Base-by-base conservation (phyloP, 2,329 filamentous ascomycete genomes). In the Colletotrichum filicis region DNA sequence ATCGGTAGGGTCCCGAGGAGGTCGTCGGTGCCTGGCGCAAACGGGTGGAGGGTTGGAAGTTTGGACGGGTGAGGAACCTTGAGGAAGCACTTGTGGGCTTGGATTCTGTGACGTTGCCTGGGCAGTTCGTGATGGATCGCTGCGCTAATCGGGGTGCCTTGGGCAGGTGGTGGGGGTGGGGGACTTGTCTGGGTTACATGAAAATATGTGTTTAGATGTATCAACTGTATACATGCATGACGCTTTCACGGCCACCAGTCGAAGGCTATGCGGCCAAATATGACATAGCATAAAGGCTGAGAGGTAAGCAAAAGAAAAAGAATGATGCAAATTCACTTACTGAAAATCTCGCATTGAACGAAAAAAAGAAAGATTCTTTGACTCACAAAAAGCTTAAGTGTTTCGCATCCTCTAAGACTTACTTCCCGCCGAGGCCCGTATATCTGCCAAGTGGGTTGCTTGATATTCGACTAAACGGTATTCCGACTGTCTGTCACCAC, bases 31-130 rank as follows among this genome's bases (percentile, higher is more conserved):
- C 57, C 60, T 73, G 66, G 60, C 59, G 52, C 42, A 52, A 35
- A n/a, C 53, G 53, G 55, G 30, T 52, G 66, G 42, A 11, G 24
- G 59, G 22, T 60, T 65, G 30, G n/a, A 32, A 56, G 63, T 37
- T 60, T 22, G 61, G 57, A 32, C 30, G 56, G 61, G 42, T 1
- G 19, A 19, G 26, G 52, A 28, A 49, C 49, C 60, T 73, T 68
- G 70, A 35, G 32, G 42, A 71, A 55, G 67, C 56, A 30, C 66
- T 30, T 73, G 66, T 56, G 70, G 59, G 67, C 66, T 22, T 56
- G 61, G 66, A 58, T 65, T 61, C 60, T 73, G 66, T 73, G 71
- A 73, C 71, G 71, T 73, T 73, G 71, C 71, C 71, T 73, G 67
- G 66, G 66, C 35, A 61, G 60, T 70, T 73, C 71, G 66, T 73